phyloP scores from a whole-genome alignment of 805 yeast species.

The Ogataea trehalophila region DNA sequence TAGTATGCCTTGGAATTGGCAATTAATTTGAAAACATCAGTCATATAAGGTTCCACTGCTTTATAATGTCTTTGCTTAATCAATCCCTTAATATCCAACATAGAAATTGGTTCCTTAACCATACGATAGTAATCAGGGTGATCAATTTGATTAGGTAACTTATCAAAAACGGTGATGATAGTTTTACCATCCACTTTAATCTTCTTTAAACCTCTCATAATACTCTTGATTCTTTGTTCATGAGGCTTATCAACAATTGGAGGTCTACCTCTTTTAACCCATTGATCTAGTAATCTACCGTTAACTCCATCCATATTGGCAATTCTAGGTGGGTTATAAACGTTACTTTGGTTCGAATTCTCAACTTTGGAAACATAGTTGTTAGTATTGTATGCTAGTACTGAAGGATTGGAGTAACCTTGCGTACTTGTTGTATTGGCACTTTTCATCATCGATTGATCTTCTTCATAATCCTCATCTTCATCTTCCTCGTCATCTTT shows the following conservation, averaged over 20 bases:
- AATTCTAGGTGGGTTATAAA: slow-evolving; percentile 26
- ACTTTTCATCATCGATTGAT: background rate
- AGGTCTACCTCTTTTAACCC: slow-evolving; percentile 81
- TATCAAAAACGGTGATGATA: slow-evolving; percentile 57
- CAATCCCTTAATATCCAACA: slow-evolving; percentile 72
- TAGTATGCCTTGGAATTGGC: slow-evolving; percentile 66
- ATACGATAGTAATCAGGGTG: slow-evolving; percentile 51
- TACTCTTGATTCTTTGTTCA: slow-evolving; percentile 86
- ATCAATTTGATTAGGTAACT: slow-evolving; percentile 64
- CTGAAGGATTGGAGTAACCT: background rate
- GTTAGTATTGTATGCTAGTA: slow-evolving; percentile 10
- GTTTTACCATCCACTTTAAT: slow-evolving; percentile 52
- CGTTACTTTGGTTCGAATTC: slow-evolving; percentile 20
- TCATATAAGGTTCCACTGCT: slow-evolving; percentile 68
- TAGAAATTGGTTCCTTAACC: slow-evolving; percentile 56
- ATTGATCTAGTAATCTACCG: slow-evolving; percentile 31
- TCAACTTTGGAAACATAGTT: slow-evolving; percentile 26
- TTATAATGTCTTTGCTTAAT: slow-evolving; percentile 81
- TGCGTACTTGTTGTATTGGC: background rate
- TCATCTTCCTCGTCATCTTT: slow-evolving; percentile 18
- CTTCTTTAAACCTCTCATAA: slow-evolving; percentile 75
- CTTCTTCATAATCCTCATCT: slow-evolving; percentile 16
- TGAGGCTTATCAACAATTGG: slow-evolving; percentile 88
- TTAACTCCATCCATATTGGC: slow-evolving; percentile 18
- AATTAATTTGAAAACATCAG: slow-evolving; percentile 72